Conservation (phyloP, 306 rosid genomes). For the Ceratonia siliqua region DNA sequence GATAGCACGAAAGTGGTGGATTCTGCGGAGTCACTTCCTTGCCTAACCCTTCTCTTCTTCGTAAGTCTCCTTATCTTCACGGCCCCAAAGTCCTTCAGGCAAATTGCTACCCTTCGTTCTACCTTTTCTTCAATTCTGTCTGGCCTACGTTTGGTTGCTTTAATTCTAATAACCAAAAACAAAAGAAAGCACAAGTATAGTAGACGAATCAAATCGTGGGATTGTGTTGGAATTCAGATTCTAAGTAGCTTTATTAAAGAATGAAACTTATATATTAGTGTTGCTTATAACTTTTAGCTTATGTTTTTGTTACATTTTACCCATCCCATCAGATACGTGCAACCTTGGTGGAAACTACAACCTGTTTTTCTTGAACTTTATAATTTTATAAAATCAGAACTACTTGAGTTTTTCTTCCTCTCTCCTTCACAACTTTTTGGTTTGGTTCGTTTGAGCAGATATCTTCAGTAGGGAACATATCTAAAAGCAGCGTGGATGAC, state of each 20-base stretch:
- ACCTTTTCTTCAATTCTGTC: background rate
- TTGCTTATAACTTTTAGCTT: background rate
- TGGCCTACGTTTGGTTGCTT: background rate
- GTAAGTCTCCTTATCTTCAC: slow-evolving; percentile 55
- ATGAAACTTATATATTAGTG: background rate
- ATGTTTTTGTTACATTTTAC: background rate
- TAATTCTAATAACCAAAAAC: background rate
- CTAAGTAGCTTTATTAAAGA: background rate
- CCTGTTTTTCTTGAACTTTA: background rate
- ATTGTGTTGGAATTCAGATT: background rate
- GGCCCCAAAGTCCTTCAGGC: slow-evolving; percentile 87
- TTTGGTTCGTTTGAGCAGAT: slow-evolving; percentile 50
- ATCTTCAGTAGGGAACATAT: slow-evolving; percentile 72
- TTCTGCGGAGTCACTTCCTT: slow-evolving; percentile 64
- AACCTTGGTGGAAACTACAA: background rate
- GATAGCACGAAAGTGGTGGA: slow-evolving; percentile 41
- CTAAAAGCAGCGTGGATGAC: slow-evolving; percentile 56
- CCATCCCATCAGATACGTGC: background rate
- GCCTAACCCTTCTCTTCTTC: slow-evolving; percentile 60
- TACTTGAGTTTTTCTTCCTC: background rate
- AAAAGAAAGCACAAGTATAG: background rate
- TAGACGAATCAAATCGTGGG: background rate
- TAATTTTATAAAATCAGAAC: background rate
- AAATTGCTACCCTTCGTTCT: slow-evolving; percentile 9
- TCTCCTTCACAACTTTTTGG: background rate